phyloP scores from a whole-genome alignment of 2,329 filamentous ascomycete genomes.

The Alternaria longipes region DNA sequence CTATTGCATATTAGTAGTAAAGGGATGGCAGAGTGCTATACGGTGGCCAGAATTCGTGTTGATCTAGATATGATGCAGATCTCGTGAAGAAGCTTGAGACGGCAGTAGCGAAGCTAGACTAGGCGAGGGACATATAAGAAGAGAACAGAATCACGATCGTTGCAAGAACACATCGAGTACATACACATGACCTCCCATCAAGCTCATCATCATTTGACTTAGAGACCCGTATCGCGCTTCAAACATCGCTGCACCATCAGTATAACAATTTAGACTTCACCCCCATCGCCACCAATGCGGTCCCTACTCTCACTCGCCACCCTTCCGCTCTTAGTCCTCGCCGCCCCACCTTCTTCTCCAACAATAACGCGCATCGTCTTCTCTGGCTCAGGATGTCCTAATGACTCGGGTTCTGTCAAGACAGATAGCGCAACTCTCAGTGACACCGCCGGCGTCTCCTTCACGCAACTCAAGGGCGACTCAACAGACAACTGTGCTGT shows the following conservation, averaged over 20 bases:
- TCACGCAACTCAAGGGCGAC: constrained; percentile 35
- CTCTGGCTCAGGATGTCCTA: constrained; percentile 42
- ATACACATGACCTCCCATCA: neutral
- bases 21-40: constrained; percentile 26
- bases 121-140: neutral
- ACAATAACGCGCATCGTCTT: constrained; percentile 37
- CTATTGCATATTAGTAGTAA: constrained; percentile 27
- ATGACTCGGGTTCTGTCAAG: constrained; percentile 35
- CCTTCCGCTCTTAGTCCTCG: constrained; percentile 23
- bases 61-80: neutral
- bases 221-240: neutral
- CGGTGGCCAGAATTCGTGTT: neutral
- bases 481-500: constrained; percentile 43
- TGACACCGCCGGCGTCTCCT: constrained; percentile 36
- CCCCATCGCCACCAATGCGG: constrained; percentile 18
- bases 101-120: neutral
- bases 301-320: constrained; percentile 26
- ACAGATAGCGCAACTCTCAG: constrained; percentile 25
- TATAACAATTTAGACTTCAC: neutral
- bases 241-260: neutral
- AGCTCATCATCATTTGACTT: neutral
- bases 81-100: neutral
- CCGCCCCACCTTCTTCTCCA: constrained; percentile 33
- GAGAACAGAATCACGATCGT: neutral
- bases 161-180: neutral